Evolutionary conservation across 805 yeast genomes (phyloP).

Genomic region (Candida loeiensis): DNA sequence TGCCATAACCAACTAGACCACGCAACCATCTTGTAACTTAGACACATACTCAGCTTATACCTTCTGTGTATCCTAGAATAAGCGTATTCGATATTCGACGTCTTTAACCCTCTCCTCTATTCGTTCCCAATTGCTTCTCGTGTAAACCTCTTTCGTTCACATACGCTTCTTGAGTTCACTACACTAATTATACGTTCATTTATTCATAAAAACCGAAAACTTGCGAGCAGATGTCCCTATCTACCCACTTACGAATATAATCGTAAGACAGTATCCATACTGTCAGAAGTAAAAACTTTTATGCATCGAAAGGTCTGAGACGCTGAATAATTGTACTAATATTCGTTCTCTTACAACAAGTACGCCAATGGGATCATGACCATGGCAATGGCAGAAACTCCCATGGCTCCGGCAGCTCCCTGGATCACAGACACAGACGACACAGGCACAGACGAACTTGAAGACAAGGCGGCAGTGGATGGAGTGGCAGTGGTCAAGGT

Average conservation of each 20-base stretch:
- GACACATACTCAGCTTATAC: too few relatives aligned
- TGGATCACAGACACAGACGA: slow-evolving; percentile 9
- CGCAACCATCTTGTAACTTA: slow-evolving; percentile 78
- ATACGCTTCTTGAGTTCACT: too few relatives aligned
- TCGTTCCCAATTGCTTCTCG: too few relatives aligned
- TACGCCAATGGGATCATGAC: slow-evolving; percentile 34
- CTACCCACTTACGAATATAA: neutral
- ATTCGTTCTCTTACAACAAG: slow-evolving; percentile 25
- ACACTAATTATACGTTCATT: neutral
- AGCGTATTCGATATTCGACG: too few relatives aligned
- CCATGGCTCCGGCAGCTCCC: slow-evolving; percentile 17
- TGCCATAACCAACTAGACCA: slow-evolving; percentile 99
- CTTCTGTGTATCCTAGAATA: too few relatives aligned
- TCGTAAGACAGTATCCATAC: too few relatives aligned
- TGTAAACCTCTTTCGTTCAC: too few relatives aligned
- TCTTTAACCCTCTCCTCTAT: too few relatives aligned
- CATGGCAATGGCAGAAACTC: slow-evolving; percentile 27
- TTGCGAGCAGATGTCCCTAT: neutral
- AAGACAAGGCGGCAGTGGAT: slow-evolving; percentile 11
- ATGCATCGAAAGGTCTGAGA: neutral
- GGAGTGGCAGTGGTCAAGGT: slow-evolving; percentile 12
- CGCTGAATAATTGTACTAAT: slow-evolving; percentile 7
- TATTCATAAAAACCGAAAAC: neutral
- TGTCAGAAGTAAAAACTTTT: neutral
- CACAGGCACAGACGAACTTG: slow-evolving; percentile 10